Base-by-base conservation (phyloP, 257 asterid species). In the Eustoma russellianum region DNA sequence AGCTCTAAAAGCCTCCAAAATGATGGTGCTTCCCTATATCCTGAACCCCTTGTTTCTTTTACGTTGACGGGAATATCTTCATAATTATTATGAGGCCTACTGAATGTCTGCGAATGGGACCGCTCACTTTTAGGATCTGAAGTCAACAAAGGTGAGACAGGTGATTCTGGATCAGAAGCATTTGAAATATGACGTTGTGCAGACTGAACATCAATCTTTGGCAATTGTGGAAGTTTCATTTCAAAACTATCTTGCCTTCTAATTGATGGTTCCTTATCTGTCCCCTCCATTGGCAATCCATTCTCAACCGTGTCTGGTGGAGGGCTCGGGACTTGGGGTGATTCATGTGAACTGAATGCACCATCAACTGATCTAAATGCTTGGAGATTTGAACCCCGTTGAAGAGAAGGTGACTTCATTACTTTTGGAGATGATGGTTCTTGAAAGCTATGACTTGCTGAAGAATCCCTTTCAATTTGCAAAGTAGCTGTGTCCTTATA, bases 231-330 rank as follows among this genome's bases (percentile, higher is more conserved):
- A 24, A 92, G 80, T 70, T 78, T 81, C 94, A 80, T 77, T 73
- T 92, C 98, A 72, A 92, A 92, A 68, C 98, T 92, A 70, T 92
- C 98, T 76, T 92, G 98, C 79, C 97, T 83, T 80, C 78, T 79
- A 59, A 92, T 85, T 51, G 89, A 82, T 40, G 98, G 98, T 68
- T 87, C 97, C 76, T 79, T 91, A 67, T 83, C 79, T 17, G 70
- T 53, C 44, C 63, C 68, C 65, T 80, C 94, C 53, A 64, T 52
- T 55, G 82, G 64, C 47, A 54, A 58, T 38, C 95, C 98, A 70
- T 92, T 92, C 69, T 87, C 98, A 56, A 62, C 69, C 89, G 77
- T 75, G 61, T 91, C 98, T 35, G 95, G 74, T 5, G 97, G 92
- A 56, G 98, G 98, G 68, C 98, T 90, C 53, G 55, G 82, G 72